Conservation (phyloP, 2,329 filamentous ascomycete species). For the Tolypocladium amazonense region DNA sequence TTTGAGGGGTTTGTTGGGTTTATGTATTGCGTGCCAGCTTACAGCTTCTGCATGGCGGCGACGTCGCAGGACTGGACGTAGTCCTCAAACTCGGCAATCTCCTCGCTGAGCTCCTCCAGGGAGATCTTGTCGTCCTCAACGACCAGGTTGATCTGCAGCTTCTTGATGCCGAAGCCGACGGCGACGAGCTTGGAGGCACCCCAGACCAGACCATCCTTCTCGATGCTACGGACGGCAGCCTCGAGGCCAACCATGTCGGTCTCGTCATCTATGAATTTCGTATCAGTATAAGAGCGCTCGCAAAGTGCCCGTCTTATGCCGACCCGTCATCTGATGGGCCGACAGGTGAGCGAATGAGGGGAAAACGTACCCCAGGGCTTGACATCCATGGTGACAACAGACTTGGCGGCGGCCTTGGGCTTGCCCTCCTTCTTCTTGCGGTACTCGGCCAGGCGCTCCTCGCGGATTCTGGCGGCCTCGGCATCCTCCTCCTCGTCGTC, state of each 20-base stretch:
- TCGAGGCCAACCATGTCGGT: slow-evolving; percentile 82
- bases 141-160: slow-evolving; percentile 97
- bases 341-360: neutral
- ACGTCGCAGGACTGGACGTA: slow-evolving; percentile 92
- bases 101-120: slow-evolving; percentile 72
- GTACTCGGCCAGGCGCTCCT: slow-evolving; percentile 88
- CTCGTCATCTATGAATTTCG: slow-evolving; percentile 60
- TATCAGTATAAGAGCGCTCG: neutral
- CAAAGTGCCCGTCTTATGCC: neutral
- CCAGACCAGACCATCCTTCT: slow-evolving; percentile 94
- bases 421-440: slow-evolving; percentile 94
- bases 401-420: slow-evolving; percentile 89
- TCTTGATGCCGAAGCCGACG: slow-evolving; percentile 96
- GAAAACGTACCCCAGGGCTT: slow-evolving; percentile 89
- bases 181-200: slow-evolving; percentile 81
- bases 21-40: slow-evolving; percentile 24
- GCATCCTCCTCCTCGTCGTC: slow-evolving; percentile 92
- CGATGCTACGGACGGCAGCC: slow-evolving; percentile 67
- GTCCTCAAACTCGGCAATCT: slow-evolving; percentile 80
- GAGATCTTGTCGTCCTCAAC: slow-evolving; percentile 96
- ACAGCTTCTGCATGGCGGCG: slow-evolving; percentile 87
- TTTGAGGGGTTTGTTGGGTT: neutral
- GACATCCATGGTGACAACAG: slow-evolving; percentile 86
- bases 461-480: slow-evolving; percentile 72
- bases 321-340: slow-evolving; percentile 2